Evolutionary conservation across 2,329 filamentous ascomycete genomes (phyloP), one percentile per base, ranked within the genome.

Genomic region (Penicillium psychrosexuale): DNA sequence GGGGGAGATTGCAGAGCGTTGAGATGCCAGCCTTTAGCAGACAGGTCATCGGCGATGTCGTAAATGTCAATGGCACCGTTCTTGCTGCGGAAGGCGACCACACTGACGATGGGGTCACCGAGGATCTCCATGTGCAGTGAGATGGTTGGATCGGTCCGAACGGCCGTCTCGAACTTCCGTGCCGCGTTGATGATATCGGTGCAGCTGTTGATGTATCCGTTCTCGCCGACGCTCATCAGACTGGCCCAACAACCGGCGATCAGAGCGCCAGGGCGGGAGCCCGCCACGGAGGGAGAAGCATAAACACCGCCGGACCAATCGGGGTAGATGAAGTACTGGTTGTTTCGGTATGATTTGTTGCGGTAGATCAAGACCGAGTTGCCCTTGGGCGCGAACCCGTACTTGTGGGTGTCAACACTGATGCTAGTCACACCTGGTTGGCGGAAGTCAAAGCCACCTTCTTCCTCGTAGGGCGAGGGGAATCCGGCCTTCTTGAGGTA

Each of bases 301-400:
- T 99, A 99, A 8, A 99, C 91, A 66, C 94, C 94, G 56, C 94
- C 94, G 9, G 89, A 86, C 94, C 94, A 99, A 75, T 96, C 90
- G 7, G 94, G 88, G 31, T 88, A 90, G 71, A 99, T 88, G 75
- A 96, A 99, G 81, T 99, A 99, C 75, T 99, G 94, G 75, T 96
- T 93, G 54, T 85, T 85, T 64, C 94, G 86, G 62, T 95, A 83
- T 44, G 83, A 78, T 33, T 86, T 82, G 43, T 85, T 89, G 65
- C 94, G 90, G 81, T 99, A 99, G 39, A 99, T 82, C 13, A 96
- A 82, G 1, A 91, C 94, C 49, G 89, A 94, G 81, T 96, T 99
- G 63, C 94, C 94, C 78, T 99, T 99, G 50, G 94, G 94, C 1
- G 94, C 94, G 70, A 99, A 99, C 36, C 94, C 94, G 72, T 99